Conservation (phyloP, 495 filamentous ascomycete species). For the Talaromyces wortmannii region DNA sequence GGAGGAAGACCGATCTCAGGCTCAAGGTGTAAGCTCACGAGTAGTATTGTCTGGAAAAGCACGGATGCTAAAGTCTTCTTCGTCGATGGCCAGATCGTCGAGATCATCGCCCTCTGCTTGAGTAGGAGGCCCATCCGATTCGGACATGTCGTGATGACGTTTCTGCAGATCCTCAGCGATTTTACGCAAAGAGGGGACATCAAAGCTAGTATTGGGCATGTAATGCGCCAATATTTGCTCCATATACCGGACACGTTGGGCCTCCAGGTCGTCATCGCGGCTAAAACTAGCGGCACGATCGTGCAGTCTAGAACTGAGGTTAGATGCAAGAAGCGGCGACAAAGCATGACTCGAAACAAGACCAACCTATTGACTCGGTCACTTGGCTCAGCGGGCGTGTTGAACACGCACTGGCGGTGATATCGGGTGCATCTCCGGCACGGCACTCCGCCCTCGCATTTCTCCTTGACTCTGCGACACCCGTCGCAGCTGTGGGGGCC, state of each 20-base stretch:
- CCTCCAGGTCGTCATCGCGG: slow-evolving; percentile 36
- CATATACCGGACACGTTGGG: slow-evolving; percentile 37
- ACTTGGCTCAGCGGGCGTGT: slow-evolving; percentile 24
- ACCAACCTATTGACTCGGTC: slow-evolving; percentile 15
- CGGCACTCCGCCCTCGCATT: slow-evolving; percentile 45
- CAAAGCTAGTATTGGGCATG: slow-evolving; percentile 35
- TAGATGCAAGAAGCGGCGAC: neutral
- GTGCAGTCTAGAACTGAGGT: slow-evolving; percentile 16
- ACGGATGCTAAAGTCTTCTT: slow-evolving; percentile 40
- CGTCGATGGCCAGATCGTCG: slow-evolving; percentile 36
- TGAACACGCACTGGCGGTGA: slow-evolving; percentile 42
- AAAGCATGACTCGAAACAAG: too few species aligned
- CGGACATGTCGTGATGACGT: slow-evolving; percentile 26
- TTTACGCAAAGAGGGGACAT: slow-evolving; percentile 34
- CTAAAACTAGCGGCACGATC: slow-evolving; percentile 28
- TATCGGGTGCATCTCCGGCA: slow-evolving; percentile 42
- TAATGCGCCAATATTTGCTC: slow-evolving; percentile 36
- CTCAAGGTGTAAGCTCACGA: slow-evolving; percentile 16
- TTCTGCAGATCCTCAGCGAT: slow-evolving; percentile 30
- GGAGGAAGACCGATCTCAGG: neutral
- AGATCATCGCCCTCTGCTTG: slow-evolving; percentile 30
- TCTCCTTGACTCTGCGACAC: slow-evolving; percentile 43
- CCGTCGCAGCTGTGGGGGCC: slow-evolving; percentile 31
- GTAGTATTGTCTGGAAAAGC: slow-evolving; percentile 41
- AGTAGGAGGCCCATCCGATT: slow-evolving; percentile 25